A percentile compares a stretch with the other conserved stretches of the same genome.
These are phyloP conservation scores for Danielia oregonensis DNA, from an alignment of 805 yeast species.

Conservation along the genomic window DNA sequence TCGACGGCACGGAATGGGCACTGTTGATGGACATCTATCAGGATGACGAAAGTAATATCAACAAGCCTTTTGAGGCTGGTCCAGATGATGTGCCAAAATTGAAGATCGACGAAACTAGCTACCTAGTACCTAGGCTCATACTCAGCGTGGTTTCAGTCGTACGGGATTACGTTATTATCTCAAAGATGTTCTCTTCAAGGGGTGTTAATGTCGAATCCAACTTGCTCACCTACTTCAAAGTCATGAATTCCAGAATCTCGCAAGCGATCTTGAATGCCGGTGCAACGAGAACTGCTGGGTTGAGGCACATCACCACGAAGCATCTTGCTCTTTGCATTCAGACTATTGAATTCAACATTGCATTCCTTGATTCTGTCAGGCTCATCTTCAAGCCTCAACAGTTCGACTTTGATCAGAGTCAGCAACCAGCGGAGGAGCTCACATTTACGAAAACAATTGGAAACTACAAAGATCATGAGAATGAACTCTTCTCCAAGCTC, in stretches of 20 bases:
- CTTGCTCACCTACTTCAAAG: conserved; percentile 41
- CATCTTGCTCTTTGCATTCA: conserved; percentile 68
- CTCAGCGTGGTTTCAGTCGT: conserved; percentile 25
- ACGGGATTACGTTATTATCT: conserved; percentile 53
- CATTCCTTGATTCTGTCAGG: conserved; percentile 35
- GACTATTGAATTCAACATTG: conserved; percentile 44
- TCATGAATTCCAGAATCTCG: conserved; percentile 51
- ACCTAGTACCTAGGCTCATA: conserved; percentile 28
- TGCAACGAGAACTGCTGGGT: conserved; percentile 70
- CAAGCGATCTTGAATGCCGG: conserved; percentile 70
- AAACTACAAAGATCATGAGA: conserved; percentile 55
- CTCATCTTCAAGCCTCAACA: conserved; percentile 8
- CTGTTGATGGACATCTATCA: conserved; percentile 22
- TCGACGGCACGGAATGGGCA: conserved; percentile 27
- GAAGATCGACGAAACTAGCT: conserved; percentile 19
- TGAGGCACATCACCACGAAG: conserved; percentile 69
- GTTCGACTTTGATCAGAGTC: conserved; percentile 1
- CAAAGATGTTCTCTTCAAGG: conserved; percentile 51
- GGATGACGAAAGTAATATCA: not conserved
- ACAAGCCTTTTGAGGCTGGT: not conserved
- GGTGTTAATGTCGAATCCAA: conserved; percentile 39
- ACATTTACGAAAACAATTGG: conserved; percentile 29
- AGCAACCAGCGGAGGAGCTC: conserved; percentile 20
- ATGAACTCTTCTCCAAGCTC: conserved; percentile 58
- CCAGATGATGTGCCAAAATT: conserved; percentile 2